These are phyloP conservation scores for Tricholoma bakamatsutake DNA, from an alignment of 768 basidiomycete species.

Conservation along the genomic window DNA sequence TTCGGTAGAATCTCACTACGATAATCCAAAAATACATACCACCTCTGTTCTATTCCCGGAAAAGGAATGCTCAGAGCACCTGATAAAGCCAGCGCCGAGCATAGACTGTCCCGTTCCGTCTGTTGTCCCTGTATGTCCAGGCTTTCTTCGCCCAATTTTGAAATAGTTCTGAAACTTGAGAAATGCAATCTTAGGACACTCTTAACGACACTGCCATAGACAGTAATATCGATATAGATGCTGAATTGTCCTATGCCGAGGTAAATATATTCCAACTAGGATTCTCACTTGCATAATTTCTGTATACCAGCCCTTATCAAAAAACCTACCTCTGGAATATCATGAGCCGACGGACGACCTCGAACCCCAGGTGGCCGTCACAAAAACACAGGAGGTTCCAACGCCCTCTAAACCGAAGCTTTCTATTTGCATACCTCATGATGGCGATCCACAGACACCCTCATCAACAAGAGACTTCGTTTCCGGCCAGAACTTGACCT, in stretches of 20 bases:
- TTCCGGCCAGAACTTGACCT: background rate
- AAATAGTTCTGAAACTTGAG: background rate
- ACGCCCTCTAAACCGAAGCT: background rate
- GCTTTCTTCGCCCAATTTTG: background rate
- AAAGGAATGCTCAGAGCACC: background rate
- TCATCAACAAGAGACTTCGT: background rate
- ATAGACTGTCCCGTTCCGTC: background rate
- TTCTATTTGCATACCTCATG: background rate
- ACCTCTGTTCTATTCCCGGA: background rate
- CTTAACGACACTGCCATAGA: background rate
- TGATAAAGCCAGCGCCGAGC: background rate
- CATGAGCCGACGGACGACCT: background rate
- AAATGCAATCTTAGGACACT: background rate
- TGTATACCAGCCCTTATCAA: background rate
- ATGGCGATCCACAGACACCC: background rate
- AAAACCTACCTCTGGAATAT: background rate
- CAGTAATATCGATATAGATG: conserved; percentile 2
- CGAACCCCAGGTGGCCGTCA: background rate
- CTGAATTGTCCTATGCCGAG: conserved; percentile 13
- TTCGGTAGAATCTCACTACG: background rate
- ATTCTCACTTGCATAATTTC: background rate
- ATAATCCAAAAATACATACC: background rate
- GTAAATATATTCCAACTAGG: conserved; percentile 1
- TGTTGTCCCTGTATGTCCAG: background rate
- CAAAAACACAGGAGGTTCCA: background rate